phyloP scores from a whole-genome alignment of 441 rosid species.

The Adansonia grandidieri region DNA sequence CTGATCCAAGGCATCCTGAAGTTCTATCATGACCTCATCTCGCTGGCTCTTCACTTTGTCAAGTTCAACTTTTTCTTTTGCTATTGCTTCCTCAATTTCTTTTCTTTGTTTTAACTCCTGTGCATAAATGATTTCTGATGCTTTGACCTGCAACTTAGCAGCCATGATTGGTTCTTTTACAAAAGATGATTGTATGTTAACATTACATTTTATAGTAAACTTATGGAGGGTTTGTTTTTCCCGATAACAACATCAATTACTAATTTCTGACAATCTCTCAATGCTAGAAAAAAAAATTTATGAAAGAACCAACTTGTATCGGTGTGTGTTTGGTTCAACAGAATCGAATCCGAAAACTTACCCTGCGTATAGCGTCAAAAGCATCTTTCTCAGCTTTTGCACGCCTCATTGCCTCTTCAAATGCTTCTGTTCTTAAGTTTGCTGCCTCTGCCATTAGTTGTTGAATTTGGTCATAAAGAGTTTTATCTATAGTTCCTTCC shows the following conservation, averaged over 20 bases:
- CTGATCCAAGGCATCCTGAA: constrained; percentile 51
- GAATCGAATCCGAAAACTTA: constrained; percentile 31
- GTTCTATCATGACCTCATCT: constrained; percentile 56
- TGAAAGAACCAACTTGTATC: not conserved
- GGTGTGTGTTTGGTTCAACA: not conserved
- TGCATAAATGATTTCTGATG: constrained; percentile 58
- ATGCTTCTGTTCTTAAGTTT: constrained; percentile 61
- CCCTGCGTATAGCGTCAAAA: constrained; percentile 71
- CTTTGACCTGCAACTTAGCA: constrained; percentile 59
- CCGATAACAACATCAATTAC: not conserved
- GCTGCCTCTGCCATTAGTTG: constrained; percentile 63
- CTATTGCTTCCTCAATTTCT: constrained; percentile 64
- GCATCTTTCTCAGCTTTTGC: constrained; percentile 73
- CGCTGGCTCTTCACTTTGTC: constrained; percentile 52
- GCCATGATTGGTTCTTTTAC: constrained; percentile 23
- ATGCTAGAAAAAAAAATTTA: not conserved
- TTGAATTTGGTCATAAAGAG: constrained; percentile 52
- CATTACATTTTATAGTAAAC: not conserved
- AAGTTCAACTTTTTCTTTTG: constrained; percentile 58
- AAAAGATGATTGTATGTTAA: constrained; percentile 26
- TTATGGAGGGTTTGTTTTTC: not conserved
- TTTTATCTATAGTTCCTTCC: constrained; percentile 60
- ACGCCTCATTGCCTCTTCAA: constrained; percentile 62
- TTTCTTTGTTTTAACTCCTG: constrained; percentile 70
- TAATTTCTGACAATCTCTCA: constrained; percentile 13